These are phyloP conservation scores for Populus tomentosa DNA, from an alignment of 441 rosid genomes.

Conservation along the genomic window DNA sequence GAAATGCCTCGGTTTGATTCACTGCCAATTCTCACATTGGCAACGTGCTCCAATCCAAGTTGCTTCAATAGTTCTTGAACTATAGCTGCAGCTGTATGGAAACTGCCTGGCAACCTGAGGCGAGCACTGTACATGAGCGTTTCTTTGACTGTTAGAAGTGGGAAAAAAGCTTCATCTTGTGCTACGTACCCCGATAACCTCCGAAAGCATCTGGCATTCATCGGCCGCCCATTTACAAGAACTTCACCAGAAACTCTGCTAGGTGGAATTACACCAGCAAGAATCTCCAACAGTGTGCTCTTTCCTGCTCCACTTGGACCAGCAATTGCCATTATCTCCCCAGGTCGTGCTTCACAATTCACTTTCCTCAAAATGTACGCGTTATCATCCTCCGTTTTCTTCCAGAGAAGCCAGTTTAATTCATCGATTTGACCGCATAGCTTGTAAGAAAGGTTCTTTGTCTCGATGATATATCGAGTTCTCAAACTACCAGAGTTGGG, in stretches of 20 bases:
- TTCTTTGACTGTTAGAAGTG: slow-evolving; percentile 65
- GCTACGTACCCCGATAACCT: slow-evolving; percentile 67
- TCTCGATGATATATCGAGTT: slow-evolving; percentile 24
- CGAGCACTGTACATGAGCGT: slow-evolving; percentile 58
- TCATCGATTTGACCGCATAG: slow-evolving; percentile 13
- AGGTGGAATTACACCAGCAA: slow-evolving; percentile 64
- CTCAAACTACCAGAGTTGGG: not conserved
- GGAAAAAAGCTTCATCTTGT: slow-evolving; percentile 66
- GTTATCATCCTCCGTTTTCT: not conserved
- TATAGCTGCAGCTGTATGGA: slow-evolving; percentile 20
- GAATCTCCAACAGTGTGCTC: slow-evolving; percentile 71
- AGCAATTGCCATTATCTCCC: slow-evolving; percentile 70
- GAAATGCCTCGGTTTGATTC: slow-evolving; percentile 42
- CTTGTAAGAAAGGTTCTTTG: slow-evolving; percentile 33
- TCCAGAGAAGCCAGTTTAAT: slow-evolving; percentile 23
- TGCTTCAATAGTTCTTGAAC: slow-evolving; percentile 49
- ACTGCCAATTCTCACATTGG: slow-evolving; percentile 44
- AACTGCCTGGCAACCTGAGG: slow-evolving; percentile 41
- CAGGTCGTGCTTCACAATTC: slow-evolving; percentile 26
- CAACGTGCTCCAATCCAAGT: slow-evolving; percentile 50
- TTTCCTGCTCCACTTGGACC: slow-evolving; percentile 89
- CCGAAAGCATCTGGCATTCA: slow-evolving; percentile 55
- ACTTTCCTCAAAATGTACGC: slow-evolving; percentile 32
- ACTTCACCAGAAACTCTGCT: slow-evolving; percentile 45
- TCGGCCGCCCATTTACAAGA: slow-evolving; percentile 48